Conservation (phyloP, 495 filamentous ascomycete genomes). For the Daldinia concentrica region DNA sequence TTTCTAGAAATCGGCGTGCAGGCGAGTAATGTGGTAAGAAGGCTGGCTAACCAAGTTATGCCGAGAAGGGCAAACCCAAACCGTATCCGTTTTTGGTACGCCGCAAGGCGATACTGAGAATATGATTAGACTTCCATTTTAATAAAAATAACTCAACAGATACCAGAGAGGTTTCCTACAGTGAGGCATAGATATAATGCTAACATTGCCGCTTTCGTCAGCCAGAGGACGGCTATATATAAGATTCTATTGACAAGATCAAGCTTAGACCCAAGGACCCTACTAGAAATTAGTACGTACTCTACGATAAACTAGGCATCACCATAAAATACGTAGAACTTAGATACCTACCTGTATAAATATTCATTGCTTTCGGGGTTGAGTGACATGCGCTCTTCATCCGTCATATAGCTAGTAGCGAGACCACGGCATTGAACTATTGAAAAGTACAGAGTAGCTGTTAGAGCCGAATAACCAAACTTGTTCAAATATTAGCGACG, state of each 20-base stretch:
- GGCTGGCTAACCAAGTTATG: not conserved
- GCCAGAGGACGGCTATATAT: not conserved
- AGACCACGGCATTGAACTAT: not conserved
- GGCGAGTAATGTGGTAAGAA: constrained; percentile 59
- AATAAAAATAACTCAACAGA: not conserved
- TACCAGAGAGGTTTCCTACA: not conserved
- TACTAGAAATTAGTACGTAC: not conserved
- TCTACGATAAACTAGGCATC: too few relatives aligned
- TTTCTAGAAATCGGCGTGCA: constrained; percentile 62
- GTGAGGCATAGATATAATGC: not conserved
- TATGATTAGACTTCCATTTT: not conserved
- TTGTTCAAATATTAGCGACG: not conserved
- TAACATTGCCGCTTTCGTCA: not conserved
- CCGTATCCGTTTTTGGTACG: not conserved
- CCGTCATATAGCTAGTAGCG: not conserved
- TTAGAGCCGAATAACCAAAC: not conserved
- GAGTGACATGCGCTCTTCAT: not conserved
- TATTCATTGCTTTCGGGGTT: not conserved
- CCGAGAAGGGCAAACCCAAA: not conserved
- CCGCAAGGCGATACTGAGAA: not conserved
- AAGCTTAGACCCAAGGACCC: not conserved
- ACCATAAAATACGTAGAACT: not conserved
- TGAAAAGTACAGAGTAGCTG: not conserved
- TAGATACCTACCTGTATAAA: not conserved
- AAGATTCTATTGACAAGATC: not conserved